phyloP scores from a whole-genome alignment of 768 basidiomycete species.

The Pulveroboletus sp. region DNA sequence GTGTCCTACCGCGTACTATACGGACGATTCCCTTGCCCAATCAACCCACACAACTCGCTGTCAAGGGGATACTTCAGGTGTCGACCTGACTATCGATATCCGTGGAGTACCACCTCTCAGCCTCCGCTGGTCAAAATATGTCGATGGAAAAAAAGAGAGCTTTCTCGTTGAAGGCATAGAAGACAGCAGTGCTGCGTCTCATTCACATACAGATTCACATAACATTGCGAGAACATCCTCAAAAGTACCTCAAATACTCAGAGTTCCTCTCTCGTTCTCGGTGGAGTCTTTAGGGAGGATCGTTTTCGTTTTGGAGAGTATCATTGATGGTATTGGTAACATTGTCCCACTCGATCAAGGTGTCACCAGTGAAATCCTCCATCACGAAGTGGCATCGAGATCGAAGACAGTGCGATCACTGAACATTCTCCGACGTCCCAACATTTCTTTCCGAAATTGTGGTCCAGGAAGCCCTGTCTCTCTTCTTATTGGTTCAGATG shows the following conservation, averaged over 20 bases:
- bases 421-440: constrained; percentile 65
- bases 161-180: constrained; percentile 85
- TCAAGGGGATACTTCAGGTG: constrained; percentile 56
- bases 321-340: constrained; percentile 83
- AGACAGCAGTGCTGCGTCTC: constrained; percentile 40
- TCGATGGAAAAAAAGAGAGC: constrained; percentile 61
- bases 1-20: constrained; percentile 75
- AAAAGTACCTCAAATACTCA: constrained; percentile 49
- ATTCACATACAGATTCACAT: constrained; percentile 20
- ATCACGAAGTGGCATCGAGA: constrained; percentile 30
- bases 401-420: constrained; percentile 55
- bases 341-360: constrained; percentile 45
- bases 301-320: constrained; percentile 70
- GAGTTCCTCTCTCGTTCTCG: constrained; percentile 63
- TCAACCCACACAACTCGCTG: constrained; percentile 52
- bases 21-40: constrained; percentile 32
- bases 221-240: constrained; percentile 19
- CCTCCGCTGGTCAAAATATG: constrained; percentile 68
- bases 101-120: constrained; percentile 73
- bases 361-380: constrained; percentile 13
- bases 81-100: constrained; percentile 59
- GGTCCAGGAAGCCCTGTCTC: constrained; percentile 64
- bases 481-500: constrained; percentile 66
- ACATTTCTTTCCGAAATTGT: constrained; percentile 69
- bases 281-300: constrained; percentile 63